These are phyloP conservation scores for Paraleonurus japonicus DNA, from an alignment of 257 asterid genomes.

Conservation along the genomic window DNA sequence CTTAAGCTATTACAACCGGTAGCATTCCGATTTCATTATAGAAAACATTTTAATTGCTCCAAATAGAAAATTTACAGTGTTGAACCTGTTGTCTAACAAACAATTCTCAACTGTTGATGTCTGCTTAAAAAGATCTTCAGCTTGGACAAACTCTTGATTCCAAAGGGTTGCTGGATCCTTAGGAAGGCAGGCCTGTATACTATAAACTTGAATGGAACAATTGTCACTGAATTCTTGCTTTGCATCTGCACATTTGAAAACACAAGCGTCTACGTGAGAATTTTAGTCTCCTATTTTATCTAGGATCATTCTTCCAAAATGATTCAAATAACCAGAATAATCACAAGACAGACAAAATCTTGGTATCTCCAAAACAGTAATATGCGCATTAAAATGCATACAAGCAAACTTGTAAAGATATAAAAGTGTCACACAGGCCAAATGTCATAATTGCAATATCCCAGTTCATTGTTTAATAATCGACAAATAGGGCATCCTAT, in stretches of 20 bases:
- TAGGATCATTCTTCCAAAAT: slow-evolving; percentile 11
- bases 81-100: slow-evolving; percentile 77
- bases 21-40: neutral
- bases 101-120: slow-evolving; percentile 61
- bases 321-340: slow-evolving; percentile 9
- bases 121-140: slow-evolving; percentile 78
- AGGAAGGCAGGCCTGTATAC: slow-evolving; percentile 88
- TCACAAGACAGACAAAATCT: slow-evolving; percentile 19
- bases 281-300: slow-evolving; percentile 7
- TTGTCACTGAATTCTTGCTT: slow-evolving; percentile 66
- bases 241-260: slow-evolving; percentile 52
- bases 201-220: slow-evolving; percentile 80
- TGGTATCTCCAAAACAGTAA: neutral
- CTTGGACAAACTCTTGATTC: slow-evolving; percentile 89
- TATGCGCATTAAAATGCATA: slow-evolving; percentile 3
- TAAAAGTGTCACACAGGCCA: neutral
- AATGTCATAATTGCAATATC: neutral
- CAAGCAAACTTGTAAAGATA: neutral
- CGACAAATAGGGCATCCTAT: neutral
- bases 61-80: slow-evolving; percentile 20
- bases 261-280: slow-evolving; percentile 18
- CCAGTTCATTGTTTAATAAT: neutral
- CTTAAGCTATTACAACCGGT: slow-evolving; percentile 8
- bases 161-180: slow-evolving; percentile 93
- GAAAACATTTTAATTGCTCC: neutral